phyloP scores from a whole-genome alignment of 768 basidiomycete genomes.

The Nidularia sp. region DNA sequence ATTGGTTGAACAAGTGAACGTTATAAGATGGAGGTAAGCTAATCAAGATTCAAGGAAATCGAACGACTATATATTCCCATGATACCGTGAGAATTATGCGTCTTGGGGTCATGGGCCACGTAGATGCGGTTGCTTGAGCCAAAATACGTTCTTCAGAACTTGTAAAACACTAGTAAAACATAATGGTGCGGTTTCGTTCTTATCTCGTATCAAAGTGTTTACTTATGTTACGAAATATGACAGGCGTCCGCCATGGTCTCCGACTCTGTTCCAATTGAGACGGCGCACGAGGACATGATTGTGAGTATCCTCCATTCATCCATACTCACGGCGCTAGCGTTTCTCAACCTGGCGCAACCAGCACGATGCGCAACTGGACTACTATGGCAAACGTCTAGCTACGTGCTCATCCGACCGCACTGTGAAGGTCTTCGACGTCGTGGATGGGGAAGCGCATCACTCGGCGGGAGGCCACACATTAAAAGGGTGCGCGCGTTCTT shows the following conservation, averaged over 20 bases:
- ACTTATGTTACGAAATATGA: too few relatives aligned
- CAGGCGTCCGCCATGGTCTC: constrained; percentile 51
- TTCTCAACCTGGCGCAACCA: constrained; percentile 22
- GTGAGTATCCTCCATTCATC: constrained; percentile 41
- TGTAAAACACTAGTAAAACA: too few relatives aligned
- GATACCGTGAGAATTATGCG: too few relatives aligned
- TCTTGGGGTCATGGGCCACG: too few relatives aligned
- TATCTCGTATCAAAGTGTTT: too few relatives aligned
- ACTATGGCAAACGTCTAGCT: constrained; percentile 94
- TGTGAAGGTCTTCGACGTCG: constrained; percentile 91
- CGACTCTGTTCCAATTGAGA: constrained; percentile 85
- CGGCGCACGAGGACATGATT: constrained; percentile 98
- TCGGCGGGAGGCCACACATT: constrained; percentile 64
- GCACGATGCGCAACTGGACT: constrained; percentile 98
- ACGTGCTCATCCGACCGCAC: constrained; percentile 96
- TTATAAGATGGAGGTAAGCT: too few relatives aligned
- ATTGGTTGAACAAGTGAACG: too few relatives aligned
- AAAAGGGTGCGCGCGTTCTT: constrained; percentile 52
- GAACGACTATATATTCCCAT: too few relatives aligned
- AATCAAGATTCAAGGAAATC: too few relatives aligned
- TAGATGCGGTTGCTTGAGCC: too few relatives aligned
- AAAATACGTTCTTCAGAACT: too few relatives aligned
- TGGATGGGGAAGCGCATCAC: constrained; percentile 78
- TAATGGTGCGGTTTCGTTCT: too few relatives aligned
- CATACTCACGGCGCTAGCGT: constrained; percentile 1